Conservation (phyloP, 768 basidiomycete species). For the Mycena albidolilacea region DNA sequence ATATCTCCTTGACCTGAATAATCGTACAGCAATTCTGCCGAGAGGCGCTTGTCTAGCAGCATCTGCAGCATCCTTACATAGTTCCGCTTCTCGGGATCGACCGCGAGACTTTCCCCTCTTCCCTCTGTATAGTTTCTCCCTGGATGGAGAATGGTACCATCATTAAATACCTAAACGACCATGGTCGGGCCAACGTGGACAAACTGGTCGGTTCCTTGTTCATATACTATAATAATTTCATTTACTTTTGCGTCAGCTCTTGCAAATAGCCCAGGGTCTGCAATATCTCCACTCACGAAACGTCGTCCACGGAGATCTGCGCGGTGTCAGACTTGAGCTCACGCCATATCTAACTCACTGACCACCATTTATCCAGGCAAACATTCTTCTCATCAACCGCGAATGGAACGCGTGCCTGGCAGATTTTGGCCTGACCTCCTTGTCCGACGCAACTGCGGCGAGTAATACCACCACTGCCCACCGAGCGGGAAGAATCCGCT, state of each 20-base stretch:
- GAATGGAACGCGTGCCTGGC: constrained; percentile 50
- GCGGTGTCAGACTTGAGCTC: constrained; percentile 31
- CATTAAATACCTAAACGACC: constrained; percentile 39
- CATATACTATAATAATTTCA: not conserved
- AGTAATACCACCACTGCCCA: constrained; percentile 39
- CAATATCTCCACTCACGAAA: constrained; percentile 42
- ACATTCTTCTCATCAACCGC: constrained; percentile 51
- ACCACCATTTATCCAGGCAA: constrained; percentile 39
- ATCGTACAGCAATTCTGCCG: constrained; percentile 44
- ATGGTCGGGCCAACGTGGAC: constrained; percentile 41
- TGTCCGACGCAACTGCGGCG: constrained; percentile 45
- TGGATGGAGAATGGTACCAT: constrained; percentile 50
- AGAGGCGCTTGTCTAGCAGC: constrained; percentile 50
- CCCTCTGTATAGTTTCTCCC: constrained; percentile 48
- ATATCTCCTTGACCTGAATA: not conserved
- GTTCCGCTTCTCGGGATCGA: constrained; percentile 51
- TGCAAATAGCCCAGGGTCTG: constrained; percentile 43
- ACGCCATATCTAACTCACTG: not conserved
- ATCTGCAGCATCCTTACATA: constrained; percentile 47
- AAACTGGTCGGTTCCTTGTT: constrained; percentile 31
- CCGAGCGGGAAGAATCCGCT: constrained; percentile 41
- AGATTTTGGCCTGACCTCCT: constrained; percentile 52
- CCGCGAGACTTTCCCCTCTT: constrained; percentile 42
- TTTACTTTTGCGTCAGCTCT: constrained; percentile 36
- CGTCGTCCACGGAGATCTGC: constrained; percentile 43